Conservation (phyloP, 2,329 filamentous ascomycete genomes). For the Epichloe hybrida region DNA sequence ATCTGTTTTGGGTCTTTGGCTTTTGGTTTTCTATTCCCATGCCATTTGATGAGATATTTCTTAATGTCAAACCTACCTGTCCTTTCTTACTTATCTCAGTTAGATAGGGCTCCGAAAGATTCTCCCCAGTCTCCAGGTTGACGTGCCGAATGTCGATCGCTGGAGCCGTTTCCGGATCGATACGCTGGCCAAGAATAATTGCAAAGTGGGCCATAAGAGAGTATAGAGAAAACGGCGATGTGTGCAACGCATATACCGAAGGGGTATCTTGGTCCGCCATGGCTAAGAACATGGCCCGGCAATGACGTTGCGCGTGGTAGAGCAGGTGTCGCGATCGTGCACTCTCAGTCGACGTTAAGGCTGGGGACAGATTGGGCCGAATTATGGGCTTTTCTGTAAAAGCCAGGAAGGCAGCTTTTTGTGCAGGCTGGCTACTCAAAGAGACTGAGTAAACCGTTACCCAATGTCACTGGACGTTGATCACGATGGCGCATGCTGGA, state of each 20-base stretch:
- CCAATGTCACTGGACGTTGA: not conserved
- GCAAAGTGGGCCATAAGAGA: too few relatives aligned
- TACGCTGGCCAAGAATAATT: too few relatives aligned
- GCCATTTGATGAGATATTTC: too few relatives aligned
- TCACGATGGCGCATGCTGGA: not conserved
- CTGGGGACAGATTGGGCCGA: not conserved
- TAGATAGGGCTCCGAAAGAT: conserved; percentile 14
- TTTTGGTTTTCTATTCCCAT: too few relatives aligned
- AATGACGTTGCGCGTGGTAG: not conserved
- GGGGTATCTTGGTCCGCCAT: too few relatives aligned
- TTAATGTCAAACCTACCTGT: conserved; percentile 11
- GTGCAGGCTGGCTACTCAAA: not conserved
- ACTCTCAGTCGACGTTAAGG: not conserved
- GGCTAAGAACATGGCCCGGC: not conserved
- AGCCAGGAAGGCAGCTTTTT: not conserved
- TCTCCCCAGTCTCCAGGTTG: too few relatives aligned
- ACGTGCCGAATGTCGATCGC: too few relatives aligned
- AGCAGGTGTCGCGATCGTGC: not conserved
- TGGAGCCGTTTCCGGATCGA: too few relatives aligned
- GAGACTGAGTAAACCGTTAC: not conserved
- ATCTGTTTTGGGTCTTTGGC: too few relatives aligned
- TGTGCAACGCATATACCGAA: too few relatives aligned
- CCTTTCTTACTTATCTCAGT: conserved; percentile 15
- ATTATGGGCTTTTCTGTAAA: not conserved
- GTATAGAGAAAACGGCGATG: too few relatives aligned